phyloP scores from a whole-genome alignment of 495 filamentous ascomycete species.

The Penicillium psychrofluorescens region DNA sequence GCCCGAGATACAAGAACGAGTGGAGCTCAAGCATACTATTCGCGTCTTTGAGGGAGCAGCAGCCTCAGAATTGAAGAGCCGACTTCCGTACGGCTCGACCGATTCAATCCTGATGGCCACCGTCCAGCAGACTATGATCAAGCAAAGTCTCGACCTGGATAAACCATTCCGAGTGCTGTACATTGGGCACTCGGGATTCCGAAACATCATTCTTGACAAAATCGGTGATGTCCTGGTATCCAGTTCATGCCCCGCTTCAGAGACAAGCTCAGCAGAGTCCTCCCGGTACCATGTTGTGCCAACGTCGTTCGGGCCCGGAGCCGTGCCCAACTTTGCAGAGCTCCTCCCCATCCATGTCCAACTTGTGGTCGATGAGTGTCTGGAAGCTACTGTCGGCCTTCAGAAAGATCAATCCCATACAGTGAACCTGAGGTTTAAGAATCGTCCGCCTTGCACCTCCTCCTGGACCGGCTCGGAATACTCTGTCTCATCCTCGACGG shows the following conservation, averaged over 20 bases:
- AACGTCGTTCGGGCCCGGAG: conserved; percentile 55
- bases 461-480: conserved; percentile 42
- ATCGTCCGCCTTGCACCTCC: conserved; percentile 39
- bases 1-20: conserved; percentile 37
- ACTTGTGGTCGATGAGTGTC: conserved; percentile 68
- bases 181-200: conserved; percentile 53
- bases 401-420: conserved; percentile 33
- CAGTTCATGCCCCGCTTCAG: conserved; percentile 32
- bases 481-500: conserved; percentile 31
- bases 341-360: conserved; percentile 71
- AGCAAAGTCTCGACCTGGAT: conserved; percentile 50
- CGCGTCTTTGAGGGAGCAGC: conserved; percentile 48
- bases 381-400: conserved; percentile 40
- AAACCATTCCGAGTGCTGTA: conserved; percentile 67
- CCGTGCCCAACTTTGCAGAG: conserved; percentile 54
- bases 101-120: conserved; percentile 42
- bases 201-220: conserved; percentile 68
- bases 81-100: conserved; percentile 20
- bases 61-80: conserved; percentile 38
- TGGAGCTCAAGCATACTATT: conserved; percentile 59
- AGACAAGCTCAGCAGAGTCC: conserved; percentile 42
- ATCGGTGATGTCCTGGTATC: conserved; percentile 57
- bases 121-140: conserved; percentile 67
- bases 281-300: conserved; percentile 70
- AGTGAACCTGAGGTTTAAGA: conserved; percentile 53